These are phyloP conservation scores for Nephelium lappaceum DNA, from an alignment of 345 rosid genomes.

Conservation along the genomic window DNA sequence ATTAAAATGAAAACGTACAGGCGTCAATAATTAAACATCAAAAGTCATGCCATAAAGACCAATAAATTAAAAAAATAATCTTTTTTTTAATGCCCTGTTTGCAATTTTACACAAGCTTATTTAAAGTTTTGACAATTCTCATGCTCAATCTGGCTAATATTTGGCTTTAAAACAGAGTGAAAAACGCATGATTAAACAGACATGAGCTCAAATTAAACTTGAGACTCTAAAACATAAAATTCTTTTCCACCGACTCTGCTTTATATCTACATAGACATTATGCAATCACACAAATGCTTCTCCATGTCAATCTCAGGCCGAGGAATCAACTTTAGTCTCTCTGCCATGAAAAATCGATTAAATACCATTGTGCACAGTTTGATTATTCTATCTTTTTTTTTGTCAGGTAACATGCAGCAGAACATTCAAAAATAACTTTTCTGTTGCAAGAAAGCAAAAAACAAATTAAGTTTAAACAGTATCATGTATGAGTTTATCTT, in stretches of 20 bases:
- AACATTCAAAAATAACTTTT: slow-evolving; percentile 1
- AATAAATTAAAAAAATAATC: neutral
- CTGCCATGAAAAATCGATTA: too few relatives aligned
- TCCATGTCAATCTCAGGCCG: neutral
- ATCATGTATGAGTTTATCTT: neutral
- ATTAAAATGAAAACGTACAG: neutral
- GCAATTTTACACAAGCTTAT: neutral
- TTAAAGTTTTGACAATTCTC: neutral
- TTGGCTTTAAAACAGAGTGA: neutral
- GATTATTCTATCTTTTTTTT: too few relatives aligned
- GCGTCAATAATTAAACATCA: neutral
- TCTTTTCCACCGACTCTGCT: neutral
- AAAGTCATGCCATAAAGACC: neutral
- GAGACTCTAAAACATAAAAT: neutral
- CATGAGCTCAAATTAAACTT: neutral
- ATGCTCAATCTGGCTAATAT: neutral
- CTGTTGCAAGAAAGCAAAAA: neutral
- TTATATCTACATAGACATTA: neutral
- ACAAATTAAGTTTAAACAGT: neutral
- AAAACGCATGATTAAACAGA: neutral
- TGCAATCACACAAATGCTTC: neutral
- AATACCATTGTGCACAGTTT: too few relatives aligned
- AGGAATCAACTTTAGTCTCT: too few relatives aligned
- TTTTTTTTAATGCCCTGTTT: neutral
- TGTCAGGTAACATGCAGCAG: too few relatives aligned